phyloP scores from a whole-genome alignment of 805 yeast species.

The Citeromyces matritensis region DNA sequence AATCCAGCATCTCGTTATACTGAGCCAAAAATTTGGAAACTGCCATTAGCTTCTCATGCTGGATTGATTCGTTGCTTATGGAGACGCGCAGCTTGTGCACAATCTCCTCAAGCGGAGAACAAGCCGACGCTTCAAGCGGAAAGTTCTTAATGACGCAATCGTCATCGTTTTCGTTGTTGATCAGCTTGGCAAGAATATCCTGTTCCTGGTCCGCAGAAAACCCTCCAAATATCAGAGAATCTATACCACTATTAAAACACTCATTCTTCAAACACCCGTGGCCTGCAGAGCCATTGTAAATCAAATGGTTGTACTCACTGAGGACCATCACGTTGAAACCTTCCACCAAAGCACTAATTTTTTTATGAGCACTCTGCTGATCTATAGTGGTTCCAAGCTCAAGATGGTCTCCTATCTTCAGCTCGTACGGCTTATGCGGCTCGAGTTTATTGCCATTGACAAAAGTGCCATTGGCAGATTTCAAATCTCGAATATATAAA shows the following conservation, averaged over 20 bases:
- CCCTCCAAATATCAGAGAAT: slow-evolving; percentile 20
- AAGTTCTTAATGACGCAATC: slow-evolving; percentile 3
- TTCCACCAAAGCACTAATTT: slow-evolving; percentile 74
- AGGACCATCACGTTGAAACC: slow-evolving; percentile 46
- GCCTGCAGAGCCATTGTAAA: slow-evolving; percentile 10
- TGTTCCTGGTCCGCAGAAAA: slow-evolving; percentile 16
- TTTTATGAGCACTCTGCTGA: slow-evolving; percentile 55
- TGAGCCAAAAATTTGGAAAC: slow-evolving; percentile 37
- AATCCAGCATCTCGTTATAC: slow-evolving; percentile 18
- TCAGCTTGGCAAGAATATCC: slow-evolving; percentile 10
- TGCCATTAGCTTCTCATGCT: slow-evolving; percentile 37
- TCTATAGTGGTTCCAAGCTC: slow-evolving; percentile 89
- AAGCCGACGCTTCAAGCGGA: slow-evolving; percentile 4
- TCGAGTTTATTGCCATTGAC: slow-evolving; percentile 63
- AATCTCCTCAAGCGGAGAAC: slow-evolving; percentile 26
- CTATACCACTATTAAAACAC: slow-evolving; percentile 16
- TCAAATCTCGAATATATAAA: slow-evolving; percentile 70
- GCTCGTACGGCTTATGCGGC: slow-evolving; percentile 43
- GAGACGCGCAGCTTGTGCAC: slow-evolving; percentile 38
- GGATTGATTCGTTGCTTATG: slow-evolving; percentile 41
- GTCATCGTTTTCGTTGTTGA: slow-evolving; percentile 12
- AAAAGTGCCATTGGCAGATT: slow-evolving; percentile 90
- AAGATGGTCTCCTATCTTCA: slow-evolving; percentile 73
- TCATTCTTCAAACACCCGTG: slow-evolving; percentile 13
- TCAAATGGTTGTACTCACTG: slow-evolving; percentile 10